A percentile compares a stretch with the other conserved stretches of the same genome.
phyloP scores from a whole-genome alignment of 1,139 yeast genomes.

The Kodamaea alishanica region DNA sequence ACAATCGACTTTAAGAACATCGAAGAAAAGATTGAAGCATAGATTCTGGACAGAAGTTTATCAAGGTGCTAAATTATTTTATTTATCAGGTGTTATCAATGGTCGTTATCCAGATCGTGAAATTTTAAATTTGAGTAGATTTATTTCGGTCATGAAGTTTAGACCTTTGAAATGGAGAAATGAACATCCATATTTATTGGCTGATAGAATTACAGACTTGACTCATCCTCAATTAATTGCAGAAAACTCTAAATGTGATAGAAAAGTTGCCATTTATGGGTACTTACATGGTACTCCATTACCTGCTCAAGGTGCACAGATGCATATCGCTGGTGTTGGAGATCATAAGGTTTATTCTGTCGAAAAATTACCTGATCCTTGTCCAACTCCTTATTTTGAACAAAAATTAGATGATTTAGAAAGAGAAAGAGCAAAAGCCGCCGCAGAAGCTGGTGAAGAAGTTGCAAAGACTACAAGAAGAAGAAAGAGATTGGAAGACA shows the following conservation, averaged over 20 bases:
- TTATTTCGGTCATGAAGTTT: conserved; percentile 95
- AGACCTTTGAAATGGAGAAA: conserved; percentile 98
- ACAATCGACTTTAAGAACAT: conserved; percentile 82
- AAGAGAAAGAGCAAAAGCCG: conserved; percentile 63
- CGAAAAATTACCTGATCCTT: conserved; percentile 94
- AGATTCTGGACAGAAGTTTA: conserved; percentile 99
- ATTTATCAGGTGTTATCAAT: conserved; percentile 91
- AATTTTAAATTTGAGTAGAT: conserved; percentile 83
- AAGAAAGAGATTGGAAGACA: conserved; percentile 89
- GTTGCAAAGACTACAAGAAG: conserved; percentile 59
- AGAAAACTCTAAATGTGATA: conserved; percentile 75
- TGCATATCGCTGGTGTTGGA: conserved; percentile 96
- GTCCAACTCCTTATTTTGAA: conserved; percentile 94
- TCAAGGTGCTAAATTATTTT: conserved; percentile 94
- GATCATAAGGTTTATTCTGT: conserved; percentile 73
- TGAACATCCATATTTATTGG: conserved; percentile 91
- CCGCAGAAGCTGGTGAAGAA: conserved; percentile 56
- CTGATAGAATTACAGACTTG: conserved; percentile 91
- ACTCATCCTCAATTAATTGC: conserved; percentile 87
- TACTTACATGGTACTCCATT: conserved; percentile 93
- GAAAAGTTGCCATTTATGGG: conserved; percentile 90
- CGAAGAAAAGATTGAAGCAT: conserved; percentile 88
- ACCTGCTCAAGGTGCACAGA: conserved; percentile 65
- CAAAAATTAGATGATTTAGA: conserved; percentile 79
- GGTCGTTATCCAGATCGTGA: conserved; percentile 98